A percentile compares a stretch with the other conserved stretches of the same genome.
Conservation (phyloP, 2,329 filamentous ascomycete genomes). For the Fusarium devonianum region DNA sequence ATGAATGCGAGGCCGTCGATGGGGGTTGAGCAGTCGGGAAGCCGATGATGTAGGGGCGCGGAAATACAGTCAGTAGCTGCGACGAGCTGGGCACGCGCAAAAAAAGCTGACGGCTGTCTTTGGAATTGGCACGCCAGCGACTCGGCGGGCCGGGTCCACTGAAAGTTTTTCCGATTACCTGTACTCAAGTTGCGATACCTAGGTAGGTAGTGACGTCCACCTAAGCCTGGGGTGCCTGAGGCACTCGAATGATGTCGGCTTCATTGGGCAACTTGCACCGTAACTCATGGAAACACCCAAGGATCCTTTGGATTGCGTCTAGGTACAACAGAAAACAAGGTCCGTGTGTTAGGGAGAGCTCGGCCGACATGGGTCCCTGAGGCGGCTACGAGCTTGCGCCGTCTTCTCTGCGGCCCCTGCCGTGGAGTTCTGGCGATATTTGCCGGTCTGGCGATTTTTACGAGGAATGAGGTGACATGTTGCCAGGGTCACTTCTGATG, state of each 20-base stretch:
- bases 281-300: constrained; percentile 1
- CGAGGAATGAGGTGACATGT: constrained; percentile 40
- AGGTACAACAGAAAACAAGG: neutral
- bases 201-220: constrained; percentile 3
- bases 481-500: constrained; percentile 28
- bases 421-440: constrained; percentile 14
- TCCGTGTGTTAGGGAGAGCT: neutral
- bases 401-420: constrained; percentile 22
- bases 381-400: constrained; percentile 9
- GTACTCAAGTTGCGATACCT: constrained; percentile 2
- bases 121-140: constrained; percentile 43
- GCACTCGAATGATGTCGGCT: constrained; percentile 17
- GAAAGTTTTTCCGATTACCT: constrained; percentile 43
- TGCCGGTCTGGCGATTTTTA: constrained; percentile 38
- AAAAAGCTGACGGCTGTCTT: constrained; percentile 44
- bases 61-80: constrained; percentile 41
- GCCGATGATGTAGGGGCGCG: constrained; percentile 47
- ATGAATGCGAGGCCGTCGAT: constrained; percentile 39
- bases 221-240: no score
- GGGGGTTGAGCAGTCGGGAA: constrained; percentile 38
- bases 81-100: constrained; percentile 45
- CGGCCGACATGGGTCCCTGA: neutral
- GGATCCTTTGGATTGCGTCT: neutral
- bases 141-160: constrained; percentile 34
- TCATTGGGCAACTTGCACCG: neutral